Conservation (phyloP, 805 yeast genomes). For the Myxozyma geophila region DNA sequence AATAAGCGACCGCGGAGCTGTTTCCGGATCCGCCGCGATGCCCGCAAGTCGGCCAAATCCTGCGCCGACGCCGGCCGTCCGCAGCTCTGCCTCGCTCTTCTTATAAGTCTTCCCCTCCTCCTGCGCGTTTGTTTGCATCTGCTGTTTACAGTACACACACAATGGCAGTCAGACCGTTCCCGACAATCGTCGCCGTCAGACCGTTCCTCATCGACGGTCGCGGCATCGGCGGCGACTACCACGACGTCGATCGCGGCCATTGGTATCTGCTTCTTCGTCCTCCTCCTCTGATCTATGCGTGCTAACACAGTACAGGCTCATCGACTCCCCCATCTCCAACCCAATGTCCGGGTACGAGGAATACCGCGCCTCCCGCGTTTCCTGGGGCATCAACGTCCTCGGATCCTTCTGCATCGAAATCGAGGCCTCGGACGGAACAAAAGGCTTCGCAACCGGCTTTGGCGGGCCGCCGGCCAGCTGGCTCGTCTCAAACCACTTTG, state of each 20-base stretch:
- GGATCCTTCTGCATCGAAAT: slow-evolving; percentile 57
- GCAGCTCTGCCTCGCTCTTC: background rate
- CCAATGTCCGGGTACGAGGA: slow-evolving; percentile 57
- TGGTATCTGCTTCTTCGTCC: slow-evolving; percentile 42
- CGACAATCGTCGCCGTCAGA: slow-evolving; percentile 51
- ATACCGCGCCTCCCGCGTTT: slow-evolving; percentile 52
- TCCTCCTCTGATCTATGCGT: background rate
- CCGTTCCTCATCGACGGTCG: slow-evolving; percentile 52
- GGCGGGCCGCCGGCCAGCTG: slow-evolving; percentile 59
- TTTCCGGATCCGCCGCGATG: too few relatives aligned
- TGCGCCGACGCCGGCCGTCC: background rate
- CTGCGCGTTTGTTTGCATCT: background rate
- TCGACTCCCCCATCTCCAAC: slow-evolving; percentile 53
- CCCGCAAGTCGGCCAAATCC: too few relatives aligned
- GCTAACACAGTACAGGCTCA: slow-evolving; percentile 38
- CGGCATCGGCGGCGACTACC: slow-evolving; percentile 59
- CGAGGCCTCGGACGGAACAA: slow-evolving; percentile 55
- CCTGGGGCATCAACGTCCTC: slow-evolving; percentile 58
- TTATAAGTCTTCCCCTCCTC: background rate
- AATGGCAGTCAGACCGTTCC: slow-evolving; percentile 42
- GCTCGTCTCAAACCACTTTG: slow-evolving; percentile 54
- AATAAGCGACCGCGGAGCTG: too few relatives aligned
- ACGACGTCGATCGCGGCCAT: slow-evolving; percentile 55
- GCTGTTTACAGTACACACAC: background rate
- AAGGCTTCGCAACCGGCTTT: slow-evolving; percentile 57